phyloP scores from a whole-genome alignment of 2,329 filamentous ascomycete species.

The Kalaharituber pfeilii region DNA sequence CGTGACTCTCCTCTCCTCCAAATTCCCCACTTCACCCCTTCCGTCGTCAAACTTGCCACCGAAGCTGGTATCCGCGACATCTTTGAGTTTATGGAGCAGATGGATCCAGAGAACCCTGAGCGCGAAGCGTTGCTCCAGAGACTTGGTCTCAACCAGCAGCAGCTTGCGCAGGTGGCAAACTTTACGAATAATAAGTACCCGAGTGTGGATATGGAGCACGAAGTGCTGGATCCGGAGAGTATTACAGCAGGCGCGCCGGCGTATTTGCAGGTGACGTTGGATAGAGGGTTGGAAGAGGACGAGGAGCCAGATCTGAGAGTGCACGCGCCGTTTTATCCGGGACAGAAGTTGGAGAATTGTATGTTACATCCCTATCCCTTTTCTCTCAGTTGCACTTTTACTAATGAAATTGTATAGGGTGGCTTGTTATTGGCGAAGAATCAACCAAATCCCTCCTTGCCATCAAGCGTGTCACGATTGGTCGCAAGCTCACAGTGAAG shows the following conservation, averaged over 20 bases:
- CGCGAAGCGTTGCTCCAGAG: conserved; percentile 61
- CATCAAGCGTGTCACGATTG: conserved; percentile 87
- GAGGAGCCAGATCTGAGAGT: conserved; percentile 64
- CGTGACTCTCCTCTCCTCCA: conserved; percentile 92
- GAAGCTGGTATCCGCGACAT: conserved; percentile 80
- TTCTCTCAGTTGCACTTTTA: background rate
- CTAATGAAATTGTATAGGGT: conserved; percentile 32
- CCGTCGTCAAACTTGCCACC: conserved; percentile 66
- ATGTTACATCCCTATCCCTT: background rate
- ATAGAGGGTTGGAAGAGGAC: conserved; percentile 61
- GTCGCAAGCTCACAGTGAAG: conserved; percentile 55
- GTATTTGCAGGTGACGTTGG: conserved; percentile 67
- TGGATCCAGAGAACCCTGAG: conserved; percentile 80
- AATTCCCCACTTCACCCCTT: conserved; percentile 80
- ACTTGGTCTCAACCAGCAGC: conserved; percentile 60
- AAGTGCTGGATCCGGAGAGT: conserved; percentile 62
- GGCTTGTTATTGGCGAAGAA: conserved; percentile 90
- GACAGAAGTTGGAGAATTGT: conserved; percentile 86
- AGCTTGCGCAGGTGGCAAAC: conserved; percentile 72
- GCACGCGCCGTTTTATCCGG: conserved; percentile 87
- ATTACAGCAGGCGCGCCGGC: conserved; percentile 66
- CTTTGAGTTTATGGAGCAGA: conserved; percentile 96
- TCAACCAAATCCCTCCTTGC: conserved; percentile 70
- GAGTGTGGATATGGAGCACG: conserved; percentile 78
- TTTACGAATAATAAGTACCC: conserved; percentile 97